Evolutionary conservation across 108 stramenopile species (phyloP).

Genomic region (Cyclotella cryptica): DNA sequence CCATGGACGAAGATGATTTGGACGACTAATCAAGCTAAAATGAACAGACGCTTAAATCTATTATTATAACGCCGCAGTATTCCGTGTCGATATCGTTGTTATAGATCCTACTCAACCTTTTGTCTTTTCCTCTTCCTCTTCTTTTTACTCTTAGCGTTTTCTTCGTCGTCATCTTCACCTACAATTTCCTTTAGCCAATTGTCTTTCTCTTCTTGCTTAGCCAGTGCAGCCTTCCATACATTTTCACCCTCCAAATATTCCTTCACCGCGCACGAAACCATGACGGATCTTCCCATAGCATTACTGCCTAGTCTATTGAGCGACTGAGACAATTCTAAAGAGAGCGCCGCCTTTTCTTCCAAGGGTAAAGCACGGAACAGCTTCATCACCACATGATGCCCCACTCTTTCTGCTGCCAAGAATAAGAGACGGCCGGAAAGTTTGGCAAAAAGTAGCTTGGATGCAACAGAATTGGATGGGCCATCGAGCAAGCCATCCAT

Average conservation of each 20-base stretch:
- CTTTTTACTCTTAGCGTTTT: slow-evolving; percentile 29
- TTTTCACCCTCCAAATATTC: slow-evolving; percentile 67
- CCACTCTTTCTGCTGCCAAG: slow-evolving; percentile 74
- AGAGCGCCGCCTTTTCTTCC: slow-evolving; percentile 68
- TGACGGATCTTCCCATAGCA: slow-evolving; percentile 79
- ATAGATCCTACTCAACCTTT: neutral
- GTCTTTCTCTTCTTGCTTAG: slow-evolving; percentile 51
- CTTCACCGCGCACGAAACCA: slow-evolving; percentile 67
- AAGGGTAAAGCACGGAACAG: slow-evolving; percentile 70
- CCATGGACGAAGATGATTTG: slow-evolving; percentile 21
- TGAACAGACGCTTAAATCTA: neutral
- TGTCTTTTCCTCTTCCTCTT: slow-evolving; percentile 19
- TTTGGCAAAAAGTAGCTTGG: slow-evolving; percentile 56
- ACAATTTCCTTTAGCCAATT: slow-evolving; percentile 58
- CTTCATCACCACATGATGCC: slow-evolving; percentile 84
- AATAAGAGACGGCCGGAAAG: slow-evolving; percentile 63
- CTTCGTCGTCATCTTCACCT: slow-evolving; percentile 37
- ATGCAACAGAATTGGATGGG: slow-evolving; percentile 52
- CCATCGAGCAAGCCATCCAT: slow-evolving; percentile 85
- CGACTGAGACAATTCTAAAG: slow-evolving; percentile 69
- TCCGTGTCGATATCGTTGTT: neutral
- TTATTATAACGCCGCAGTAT: too few species aligned
- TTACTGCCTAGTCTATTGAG: slow-evolving; percentile 73
- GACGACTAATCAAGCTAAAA: neutral
- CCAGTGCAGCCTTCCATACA: slow-evolving; percentile 51